Evolutionary conservation across 2,329 filamentous ascomycete species (phyloP).

Genomic region (Xylaria sp.): DNA sequence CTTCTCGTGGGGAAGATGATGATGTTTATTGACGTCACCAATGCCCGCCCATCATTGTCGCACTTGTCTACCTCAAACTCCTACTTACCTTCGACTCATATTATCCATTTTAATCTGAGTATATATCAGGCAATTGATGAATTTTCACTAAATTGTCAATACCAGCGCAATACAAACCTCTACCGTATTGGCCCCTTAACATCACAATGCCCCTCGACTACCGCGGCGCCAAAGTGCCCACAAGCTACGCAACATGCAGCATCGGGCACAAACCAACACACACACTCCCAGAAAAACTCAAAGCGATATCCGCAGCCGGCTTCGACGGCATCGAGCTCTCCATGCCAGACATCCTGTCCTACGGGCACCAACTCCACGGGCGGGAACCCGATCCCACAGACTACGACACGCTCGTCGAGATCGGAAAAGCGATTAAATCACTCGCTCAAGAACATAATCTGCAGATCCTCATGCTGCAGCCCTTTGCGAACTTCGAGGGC

Average conservation of each 20-base stretch:
- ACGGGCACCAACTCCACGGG: slow-evolving; percentile 62
- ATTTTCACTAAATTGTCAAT: neutral
- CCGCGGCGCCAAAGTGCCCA: slow-evolving; percentile 42
- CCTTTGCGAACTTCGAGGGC: slow-evolving; percentile 81
- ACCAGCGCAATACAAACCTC: neutral
- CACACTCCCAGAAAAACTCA: slow-evolving; percentile 68
- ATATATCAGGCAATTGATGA: no score
- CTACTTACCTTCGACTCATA: neutral
- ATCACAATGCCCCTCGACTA: slow-evolving; percentile 45
- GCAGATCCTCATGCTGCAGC: slow-evolving; percentile 77
- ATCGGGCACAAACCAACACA: slow-evolving; percentile 52
- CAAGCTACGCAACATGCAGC: slow-evolving; percentile 49
- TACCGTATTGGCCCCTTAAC: neutral
- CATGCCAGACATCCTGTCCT: slow-evolving; percentile 76
- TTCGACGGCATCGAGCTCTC: slow-evolving; percentile 75
- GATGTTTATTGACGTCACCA: slow-evolving; percentile 32
- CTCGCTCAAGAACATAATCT: slow-evolving; percentile 66
- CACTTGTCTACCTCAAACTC: neutral
- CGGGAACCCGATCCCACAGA: slow-evolving; percentile 66
- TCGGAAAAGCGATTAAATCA: slow-evolving; percentile 64
- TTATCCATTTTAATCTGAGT: neutral
- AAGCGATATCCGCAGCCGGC: slow-evolving; percentile 71
- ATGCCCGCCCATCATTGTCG: neutral
- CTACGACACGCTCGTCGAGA: slow-evolving; percentile 66
- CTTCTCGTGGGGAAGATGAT: slow-evolving; percentile 8